phyloP scores from a whole-genome alignment of 1,284 basidiomycete genomes.

The Inonotus obliquus region DNA sequence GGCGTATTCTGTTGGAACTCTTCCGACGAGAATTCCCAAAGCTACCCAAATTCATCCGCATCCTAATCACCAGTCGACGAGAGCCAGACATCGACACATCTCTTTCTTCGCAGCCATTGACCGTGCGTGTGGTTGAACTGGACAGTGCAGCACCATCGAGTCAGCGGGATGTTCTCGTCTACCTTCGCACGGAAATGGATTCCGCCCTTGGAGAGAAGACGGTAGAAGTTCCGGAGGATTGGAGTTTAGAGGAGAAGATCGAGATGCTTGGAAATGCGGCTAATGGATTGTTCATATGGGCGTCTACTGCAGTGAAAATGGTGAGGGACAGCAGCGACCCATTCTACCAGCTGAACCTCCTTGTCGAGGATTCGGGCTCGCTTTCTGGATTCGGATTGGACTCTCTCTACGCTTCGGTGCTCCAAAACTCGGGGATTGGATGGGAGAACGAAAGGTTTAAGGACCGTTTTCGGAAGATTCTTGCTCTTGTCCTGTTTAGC shows the following conservation, averaged over 20 bases:
- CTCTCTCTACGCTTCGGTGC: not conserved
- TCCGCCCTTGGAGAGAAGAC: not conserved
- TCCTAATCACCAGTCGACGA: constrained; percentile 2
- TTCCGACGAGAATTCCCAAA: constrained; percentile 22
- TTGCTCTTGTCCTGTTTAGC: not conserved
- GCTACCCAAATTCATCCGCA: not conserved
- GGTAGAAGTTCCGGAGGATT: not conserved
- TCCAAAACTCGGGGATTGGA: not conserved
- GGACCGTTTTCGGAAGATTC: not conserved
- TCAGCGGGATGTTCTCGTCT: not conserved
- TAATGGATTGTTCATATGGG: constrained; percentile 28
- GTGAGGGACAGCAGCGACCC: not conserved
- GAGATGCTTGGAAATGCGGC: constrained; percentile 23
- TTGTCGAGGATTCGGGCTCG: not conserved
- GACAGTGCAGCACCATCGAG: not conserved
- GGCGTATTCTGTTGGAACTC: constrained; percentile 27
- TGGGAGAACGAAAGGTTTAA: not conserved
- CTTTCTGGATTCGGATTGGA: not conserved
- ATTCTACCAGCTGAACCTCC: not conserved
- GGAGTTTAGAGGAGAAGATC: constrained; percentile 14
- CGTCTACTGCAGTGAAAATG: constrained; percentile 26
- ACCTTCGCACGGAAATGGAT: not conserved
- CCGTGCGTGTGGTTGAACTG: not conserved
- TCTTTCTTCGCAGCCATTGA: not conserved
- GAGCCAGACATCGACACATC: not conserved